A percentile compares a stretch with the other conserved stretches of the same genome.
Conservation (phyloP, 192 early-diverging fungal species). For the Gigaspora rosea region DNA sequence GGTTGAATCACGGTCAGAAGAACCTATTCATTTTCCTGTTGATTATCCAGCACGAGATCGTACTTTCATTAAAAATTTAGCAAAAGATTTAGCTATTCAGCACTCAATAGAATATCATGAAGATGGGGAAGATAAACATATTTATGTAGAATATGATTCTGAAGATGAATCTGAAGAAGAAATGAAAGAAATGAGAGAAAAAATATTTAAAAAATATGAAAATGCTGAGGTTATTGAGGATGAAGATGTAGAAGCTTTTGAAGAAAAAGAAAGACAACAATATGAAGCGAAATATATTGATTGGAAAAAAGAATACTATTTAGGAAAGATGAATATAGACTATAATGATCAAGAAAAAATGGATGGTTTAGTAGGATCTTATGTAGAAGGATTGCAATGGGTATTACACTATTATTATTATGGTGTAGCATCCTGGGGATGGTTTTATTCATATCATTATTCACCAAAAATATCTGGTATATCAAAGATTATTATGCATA, state of each 20-base stretch:
- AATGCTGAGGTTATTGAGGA: conserved; percentile 52
- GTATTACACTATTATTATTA: conserved; percentile 96
- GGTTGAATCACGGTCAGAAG: conserved; percentile 39
- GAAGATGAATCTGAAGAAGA: conserved; percentile 47
- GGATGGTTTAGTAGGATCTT: conserved; percentile 66
- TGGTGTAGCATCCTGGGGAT: conserved; percentile 95
- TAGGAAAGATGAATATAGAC: conserved; percentile 53
- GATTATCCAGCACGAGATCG: conserved; percentile 49
- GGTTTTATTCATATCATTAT: conserved; percentile 99
- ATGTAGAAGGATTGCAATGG: conserved; percentile 97
- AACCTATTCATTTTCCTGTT: conserved; percentile 48
- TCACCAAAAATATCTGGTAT: conserved; percentile 91
- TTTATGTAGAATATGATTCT: conserved; percentile 52
- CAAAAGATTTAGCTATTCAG: conserved; percentile 48
- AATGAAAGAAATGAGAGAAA: conserved; percentile 50
- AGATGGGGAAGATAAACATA: conserved; percentile 40
- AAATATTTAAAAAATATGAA: conserved; percentile 59
- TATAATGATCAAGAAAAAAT: conserved; percentile 46
- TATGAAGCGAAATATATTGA: conserved; percentile 74
- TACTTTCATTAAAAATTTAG: conserved; percentile 50
- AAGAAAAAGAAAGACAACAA: conserved; percentile 69
- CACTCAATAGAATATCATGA: conserved; percentile 39
- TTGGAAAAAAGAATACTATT: conserved; percentile 60
- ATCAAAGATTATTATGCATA: background rate
- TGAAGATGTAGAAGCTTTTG: conserved; percentile 32